Percentiles rank a stretch among this genome's conserved stretches.
These are phyloP conservation scores for Novymonas esmeraldas DNA, from an alignment of 208 protist species.

Conservation along the genomic window DNA sequence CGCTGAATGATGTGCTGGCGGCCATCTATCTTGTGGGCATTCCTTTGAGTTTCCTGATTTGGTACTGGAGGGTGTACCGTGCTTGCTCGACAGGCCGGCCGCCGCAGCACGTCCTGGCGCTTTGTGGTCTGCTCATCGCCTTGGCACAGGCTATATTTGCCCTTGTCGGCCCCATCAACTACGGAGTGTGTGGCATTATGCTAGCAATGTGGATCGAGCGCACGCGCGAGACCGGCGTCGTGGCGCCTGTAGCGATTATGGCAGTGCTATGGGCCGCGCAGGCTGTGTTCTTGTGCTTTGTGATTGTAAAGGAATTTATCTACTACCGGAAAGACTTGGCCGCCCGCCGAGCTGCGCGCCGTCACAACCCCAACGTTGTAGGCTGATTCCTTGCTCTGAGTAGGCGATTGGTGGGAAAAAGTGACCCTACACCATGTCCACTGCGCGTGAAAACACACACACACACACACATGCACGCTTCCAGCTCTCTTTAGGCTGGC, in stretches of 20 bases:
- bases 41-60: conserved; percentile 69
- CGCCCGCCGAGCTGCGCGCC: conserved; percentile 40
- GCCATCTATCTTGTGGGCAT: conserved; percentile 61
- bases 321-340: conserved; percentile 72
- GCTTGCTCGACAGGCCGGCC: conserved; percentile 52
- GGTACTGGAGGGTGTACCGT: conserved; percentile 70
- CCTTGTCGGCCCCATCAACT: conserved; percentile 44
- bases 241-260: conserved; percentile 54
- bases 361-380: conserved; percentile 20
- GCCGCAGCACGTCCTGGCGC: conserved; percentile 50
- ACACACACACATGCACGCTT: not conserved
- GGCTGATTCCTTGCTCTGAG: not conserved
- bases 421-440: too few relatives aligned
- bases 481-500: too few relatives aligned
- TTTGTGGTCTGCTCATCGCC: conserved; percentile 60
- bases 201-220: conserved; percentile 37
- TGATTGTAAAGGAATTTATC: conserved; percentile 53
- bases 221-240: conserved; percentile 33
- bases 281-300: conserved; percentile 46
- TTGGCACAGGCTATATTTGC: conserved; percentile 58
- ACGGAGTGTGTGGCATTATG: conserved; percentile 57
- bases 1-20: conserved; percentile 46
- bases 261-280: conserved; percentile 53
- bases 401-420: too few relatives aligned
- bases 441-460: too few relatives aligned